phyloP scores from a whole-genome alignment of 495 filamentous ascomycete genomes.

The Talaromyces adpressus region DNA sequence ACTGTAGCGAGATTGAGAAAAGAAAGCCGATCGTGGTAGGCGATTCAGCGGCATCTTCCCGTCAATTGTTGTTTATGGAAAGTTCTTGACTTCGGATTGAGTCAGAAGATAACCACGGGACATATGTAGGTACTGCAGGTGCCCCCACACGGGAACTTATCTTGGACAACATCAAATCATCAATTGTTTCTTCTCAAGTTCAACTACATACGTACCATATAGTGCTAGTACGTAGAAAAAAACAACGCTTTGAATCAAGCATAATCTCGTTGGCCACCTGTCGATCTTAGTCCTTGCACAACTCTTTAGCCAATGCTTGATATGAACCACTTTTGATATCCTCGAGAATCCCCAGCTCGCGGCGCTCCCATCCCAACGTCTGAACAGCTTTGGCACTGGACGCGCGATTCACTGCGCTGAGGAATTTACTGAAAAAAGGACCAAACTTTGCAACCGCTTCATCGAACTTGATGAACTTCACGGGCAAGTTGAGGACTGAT shows the following conservation, averaged over 20 bases:
- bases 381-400: constrained; percentile 23
- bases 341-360: constrained; percentile 17
- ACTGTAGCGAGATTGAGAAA: neutral
- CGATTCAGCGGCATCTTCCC: neutral
- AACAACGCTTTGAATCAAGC: too few relatives aligned
- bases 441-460: constrained; percentile 17
- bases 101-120: neutral
- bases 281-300: neutral
- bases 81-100: neutral
- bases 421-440: constrained; percentile 20
- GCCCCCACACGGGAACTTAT: neutral
- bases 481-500: constrained; percentile 15
- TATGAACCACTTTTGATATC: constrained; percentile 4
- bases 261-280: too few relatives aligned
- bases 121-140: neutral
- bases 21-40: neutral
- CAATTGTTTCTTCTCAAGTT: neutral
- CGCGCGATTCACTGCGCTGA: constrained; percentile 19
- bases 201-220: neutral
- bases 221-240: neutral
- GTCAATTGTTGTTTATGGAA: neutral
- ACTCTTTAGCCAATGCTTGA: neutral
- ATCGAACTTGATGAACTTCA: constrained; percentile 12
- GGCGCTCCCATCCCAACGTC: constrained; percentile 27
- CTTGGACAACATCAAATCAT: neutral